Base-by-base conservation (phyloP, 768 basidiomycete species). In the Floccularia luteovirens region DNA sequence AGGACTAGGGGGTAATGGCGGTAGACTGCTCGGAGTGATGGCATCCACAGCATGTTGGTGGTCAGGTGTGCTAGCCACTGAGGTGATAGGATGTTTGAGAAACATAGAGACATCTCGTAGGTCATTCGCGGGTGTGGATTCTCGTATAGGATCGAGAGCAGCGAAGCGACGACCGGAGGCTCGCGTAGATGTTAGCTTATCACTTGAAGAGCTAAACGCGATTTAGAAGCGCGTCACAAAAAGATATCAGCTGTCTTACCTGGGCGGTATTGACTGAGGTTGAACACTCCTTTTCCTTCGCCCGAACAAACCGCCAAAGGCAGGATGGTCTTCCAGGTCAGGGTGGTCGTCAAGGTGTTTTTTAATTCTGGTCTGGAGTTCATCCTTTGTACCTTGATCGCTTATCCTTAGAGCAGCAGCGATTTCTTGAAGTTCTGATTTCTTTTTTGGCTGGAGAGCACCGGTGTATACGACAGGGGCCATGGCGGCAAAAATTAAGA, bases 351-450 rank as follows among this genome's bases (percentile, higher is more conserved):
- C 79, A 13, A 85, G 70, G 45, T 82, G 69, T 42, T 62, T 71
- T 49, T 75, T 80, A 45, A 85, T 81, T 43, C 81, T 66, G n/a
- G 52, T 53, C 39, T 74, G 70, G 8, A 84, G 44, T 2, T 81
- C 79, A 22, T 83, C 79, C 44, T 74, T 79, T 1, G 77, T 84
- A 27, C 82, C 82, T 24, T 59, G 42, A 39, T 74, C 71, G 33
- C 64, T 69, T 43, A 82, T 56, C 1, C 56, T 53, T 17, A 85
- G 67, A 3, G 77, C 75, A 3, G 44, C 1, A 1, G 82, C 78
- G 24, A 84, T 75, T 42, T 74, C 71, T 48, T 72, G 79, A 3
- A 85, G 69, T 16, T 84, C 82, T 2, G 64, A 64, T 56, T 84
- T 84, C 61, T 80, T 83, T 60, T 84, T 83, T n/a, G 70, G 51